Evolutionary conservation across 164 flowering plant species (phyloP).

Genomic region (Cinnamomum chago): DNA sequence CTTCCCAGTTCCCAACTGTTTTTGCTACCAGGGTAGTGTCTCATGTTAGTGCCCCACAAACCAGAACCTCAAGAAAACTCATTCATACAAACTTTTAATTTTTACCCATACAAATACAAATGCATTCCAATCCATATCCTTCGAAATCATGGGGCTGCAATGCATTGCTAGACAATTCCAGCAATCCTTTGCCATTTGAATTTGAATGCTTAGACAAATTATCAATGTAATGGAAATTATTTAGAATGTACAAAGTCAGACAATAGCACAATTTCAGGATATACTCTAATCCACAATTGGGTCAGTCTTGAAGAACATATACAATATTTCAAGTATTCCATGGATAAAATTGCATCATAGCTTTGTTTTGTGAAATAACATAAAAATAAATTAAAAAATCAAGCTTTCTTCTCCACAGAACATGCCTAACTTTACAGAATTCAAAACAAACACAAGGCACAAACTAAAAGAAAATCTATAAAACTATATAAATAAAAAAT

Average conservation of each 20-base stretch:
- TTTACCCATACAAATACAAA: no score
- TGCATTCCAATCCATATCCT: neutral
- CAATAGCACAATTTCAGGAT: neutral
- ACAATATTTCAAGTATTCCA: neutral
- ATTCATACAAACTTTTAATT: no score
- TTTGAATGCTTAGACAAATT: neutral
- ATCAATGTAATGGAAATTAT: neutral
- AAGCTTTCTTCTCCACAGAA: neutral
- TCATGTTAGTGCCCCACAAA: neutral
- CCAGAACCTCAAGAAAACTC: neutral
- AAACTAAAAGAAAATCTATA: neutral
- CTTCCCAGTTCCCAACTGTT: neutral
- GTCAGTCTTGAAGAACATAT: neutral
- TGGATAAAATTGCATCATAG: neutral
- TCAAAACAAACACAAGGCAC: neutral
- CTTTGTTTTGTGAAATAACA: neutral
- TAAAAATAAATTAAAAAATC: neutral
- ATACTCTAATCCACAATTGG: neutral
- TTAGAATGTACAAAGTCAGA: neutral
- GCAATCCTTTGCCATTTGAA: neutral
- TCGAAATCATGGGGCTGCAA: neutral
- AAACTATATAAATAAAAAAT: neutral
- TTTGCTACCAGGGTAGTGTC: neutral
- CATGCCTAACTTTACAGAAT: neutral
- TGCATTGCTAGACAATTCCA: neutral